Percentiles rank a stretch among this genome's conserved stretches.
Conservation (phyloP, 108 stramenopile species). For the Chaetoceros muelleri region DNA sequence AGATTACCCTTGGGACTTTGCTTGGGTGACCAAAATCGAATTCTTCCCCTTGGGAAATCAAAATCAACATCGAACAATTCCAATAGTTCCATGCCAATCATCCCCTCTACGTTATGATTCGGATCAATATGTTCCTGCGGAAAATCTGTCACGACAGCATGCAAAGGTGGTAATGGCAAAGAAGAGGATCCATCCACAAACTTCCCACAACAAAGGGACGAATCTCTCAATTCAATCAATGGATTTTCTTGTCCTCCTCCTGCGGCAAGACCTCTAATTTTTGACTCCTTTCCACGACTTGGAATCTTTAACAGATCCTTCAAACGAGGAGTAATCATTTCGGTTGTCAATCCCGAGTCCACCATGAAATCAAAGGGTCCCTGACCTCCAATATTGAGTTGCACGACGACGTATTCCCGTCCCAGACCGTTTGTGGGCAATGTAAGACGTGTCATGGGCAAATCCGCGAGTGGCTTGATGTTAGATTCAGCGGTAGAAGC, state of each 20-base stretch:
- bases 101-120: conserved; percentile 65
- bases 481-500: not conserved
- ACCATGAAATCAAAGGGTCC: conserved; percentile 80
- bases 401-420: conserved; percentile 55
- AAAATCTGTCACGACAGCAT: conserved; percentile 63
- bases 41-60: conserved; percentile 48
- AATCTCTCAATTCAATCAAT: conserved; percentile 40
- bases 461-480: conserved; percentile 18
- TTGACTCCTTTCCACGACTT: conserved; percentile 7
- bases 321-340: conserved; percentile 70
- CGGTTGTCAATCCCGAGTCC: conserved; percentile 63
- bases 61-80: conserved; percentile 68
- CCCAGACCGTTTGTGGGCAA: conserved; percentile 50
- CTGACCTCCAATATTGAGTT: conserved; percentile 41
- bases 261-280: conserved; percentile 36
- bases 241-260: conserved; percentile 24
- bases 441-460: conserved; percentile 40
- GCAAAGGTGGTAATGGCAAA: conserved; percentile 35
- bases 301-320: conserved; percentile 27
- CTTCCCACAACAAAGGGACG: conserved; percentile 39
- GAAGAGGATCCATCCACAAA: conserved; percentile 7
- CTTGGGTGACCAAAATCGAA: conserved; percentile 55
- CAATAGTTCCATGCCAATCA: conserved; percentile 71
- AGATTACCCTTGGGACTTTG: conserved; percentile 21
- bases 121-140: conserved; percentile 79